Evolutionary conservation across 176 grass and related monocot species (phyloP).

Genomic region (Bolboschoenus planiculmis): DNA sequence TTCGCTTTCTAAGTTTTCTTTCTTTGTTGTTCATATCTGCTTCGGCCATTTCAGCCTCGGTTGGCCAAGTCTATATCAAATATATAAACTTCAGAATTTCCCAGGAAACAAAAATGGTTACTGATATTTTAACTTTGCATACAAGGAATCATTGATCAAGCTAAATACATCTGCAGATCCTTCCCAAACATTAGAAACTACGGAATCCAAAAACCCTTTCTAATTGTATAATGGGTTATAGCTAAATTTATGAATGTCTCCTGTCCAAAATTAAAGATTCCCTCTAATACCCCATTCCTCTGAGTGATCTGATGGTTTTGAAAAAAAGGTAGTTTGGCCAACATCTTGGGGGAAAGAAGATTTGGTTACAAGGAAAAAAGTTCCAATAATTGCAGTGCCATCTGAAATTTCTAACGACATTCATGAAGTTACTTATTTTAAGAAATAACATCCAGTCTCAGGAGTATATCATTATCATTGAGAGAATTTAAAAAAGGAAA

Average conservation of each 20-base stretch:
- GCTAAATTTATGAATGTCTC: background rate
- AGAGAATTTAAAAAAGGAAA: background rate
- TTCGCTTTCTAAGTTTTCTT: slow-evolving; percentile 53
- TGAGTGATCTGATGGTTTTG: background rate
- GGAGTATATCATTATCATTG: background rate
- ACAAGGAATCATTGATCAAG: background rate
- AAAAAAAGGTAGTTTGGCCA: background rate
- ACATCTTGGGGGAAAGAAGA: background rate
- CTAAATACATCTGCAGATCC: background rate
- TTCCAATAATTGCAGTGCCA: background rate
- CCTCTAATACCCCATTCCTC: background rate
- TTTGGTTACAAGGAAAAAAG: background rate
- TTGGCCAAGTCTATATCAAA: slow-evolving; percentile 89
- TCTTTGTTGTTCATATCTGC: slow-evolving; percentile 54
- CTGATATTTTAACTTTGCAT: background rate
- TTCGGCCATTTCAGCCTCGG: slow-evolving; percentile 68
- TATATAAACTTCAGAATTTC: slow-evolving; percentile 5
- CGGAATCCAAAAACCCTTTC: background rate
- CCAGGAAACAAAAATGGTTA: background rate
- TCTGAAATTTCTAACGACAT: background rate
- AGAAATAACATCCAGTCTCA: background rate
- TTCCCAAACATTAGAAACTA: background rate
- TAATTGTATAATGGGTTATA: background rate
- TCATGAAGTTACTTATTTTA: background rate
- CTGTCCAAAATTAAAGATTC: background rate